phyloP scores from a whole-genome alignment of 495 filamentous ascomycete genomes.

The Daldinia caldariorum region DNA sequence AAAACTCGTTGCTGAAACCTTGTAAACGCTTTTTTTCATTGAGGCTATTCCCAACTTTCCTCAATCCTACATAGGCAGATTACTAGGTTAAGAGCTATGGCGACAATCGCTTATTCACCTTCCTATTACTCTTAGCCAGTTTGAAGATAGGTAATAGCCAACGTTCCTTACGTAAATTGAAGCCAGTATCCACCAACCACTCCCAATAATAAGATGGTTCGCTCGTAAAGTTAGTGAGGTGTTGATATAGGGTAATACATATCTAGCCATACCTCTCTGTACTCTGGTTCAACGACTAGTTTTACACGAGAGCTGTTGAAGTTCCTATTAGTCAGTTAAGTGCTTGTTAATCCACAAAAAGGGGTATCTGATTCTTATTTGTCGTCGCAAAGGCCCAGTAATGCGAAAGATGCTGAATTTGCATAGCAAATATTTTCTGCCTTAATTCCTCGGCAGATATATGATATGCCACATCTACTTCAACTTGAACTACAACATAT shows the following conservation, averaged over 20 bases:
- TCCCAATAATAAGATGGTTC: neutral
- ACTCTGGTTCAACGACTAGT: neutral
- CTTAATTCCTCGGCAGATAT: neutral
- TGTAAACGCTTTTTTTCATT: conserved; percentile 9
- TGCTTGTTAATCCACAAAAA: neutral
- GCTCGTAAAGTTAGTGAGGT: neutral
- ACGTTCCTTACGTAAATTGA: neutral
- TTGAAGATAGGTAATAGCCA: neutral
- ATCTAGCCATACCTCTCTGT: neutral
- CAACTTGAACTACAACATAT: neutral
- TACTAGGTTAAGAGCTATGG: neutral
- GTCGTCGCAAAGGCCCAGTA: neutral
- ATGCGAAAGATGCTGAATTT: neutral
- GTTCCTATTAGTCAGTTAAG: neutral
- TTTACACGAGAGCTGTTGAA: neutral
- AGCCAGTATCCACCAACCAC: neutral
- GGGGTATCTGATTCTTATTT: neutral
- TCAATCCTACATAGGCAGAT: neutral
- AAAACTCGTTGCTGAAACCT: neutral
- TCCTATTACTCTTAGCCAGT: neutral
- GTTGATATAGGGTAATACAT: neutral
- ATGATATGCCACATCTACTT: neutral
- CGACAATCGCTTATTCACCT: neutral
- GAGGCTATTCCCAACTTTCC: conserved; percentile 33
- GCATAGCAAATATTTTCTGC: neutral